Base-by-base conservation (phyloP, 352 stramenopile genomes). In the Pythium aristosporum region DNA sequence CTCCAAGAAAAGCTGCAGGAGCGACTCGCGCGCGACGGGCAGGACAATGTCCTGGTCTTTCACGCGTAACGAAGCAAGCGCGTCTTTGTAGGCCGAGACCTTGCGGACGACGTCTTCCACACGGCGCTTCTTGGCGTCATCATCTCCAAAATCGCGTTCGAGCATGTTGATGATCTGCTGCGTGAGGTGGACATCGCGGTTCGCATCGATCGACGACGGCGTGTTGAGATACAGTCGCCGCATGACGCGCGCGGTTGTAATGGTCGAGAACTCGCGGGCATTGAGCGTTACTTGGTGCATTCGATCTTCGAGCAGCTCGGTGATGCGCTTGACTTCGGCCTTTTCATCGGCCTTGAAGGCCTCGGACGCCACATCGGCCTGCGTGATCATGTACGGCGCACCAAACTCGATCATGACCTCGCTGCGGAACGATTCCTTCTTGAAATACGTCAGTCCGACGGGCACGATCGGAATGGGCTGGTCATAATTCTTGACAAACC, bases 391-490 rank as follows among this genome's bases (percentile, higher is more conserved):
- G 57, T 89, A 78, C 12, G 77, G 76, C 15, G 80, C 75, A 11
- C 83, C 83, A 49, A 92, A 92, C 57, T 92, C 83, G 41, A 92
- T 43, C 69, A 80, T 77, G 55, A 90, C 75, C 63, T 89, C 76
- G 57, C 54, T 83, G 43, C 83, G 76, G 60, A 92, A 92, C 53
- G 81, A 82, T 46, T 89, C 77, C 67, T 92, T 92, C 66, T 89
- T 92, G 69, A 92, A 92, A 68, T 92, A 92, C 55, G 80, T 92
- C 44, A 92, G 70, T 2, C 83, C 83, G 1, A 92, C 61, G 1
- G 83, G 83, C 25, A 92, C 67, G 59, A 92, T 85, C 36, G 80
- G 78, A 42, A 92, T 87, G 16, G 80, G 68, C 36, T 82, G 79
- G 61, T 89, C 74, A 67, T 89, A 87, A 20, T 84, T 65, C 65